Evolutionary conservation across 2,329 filamentous ascomycete genomes (phyloP).

Genomic region (Talaromyces sp.): DNA sequence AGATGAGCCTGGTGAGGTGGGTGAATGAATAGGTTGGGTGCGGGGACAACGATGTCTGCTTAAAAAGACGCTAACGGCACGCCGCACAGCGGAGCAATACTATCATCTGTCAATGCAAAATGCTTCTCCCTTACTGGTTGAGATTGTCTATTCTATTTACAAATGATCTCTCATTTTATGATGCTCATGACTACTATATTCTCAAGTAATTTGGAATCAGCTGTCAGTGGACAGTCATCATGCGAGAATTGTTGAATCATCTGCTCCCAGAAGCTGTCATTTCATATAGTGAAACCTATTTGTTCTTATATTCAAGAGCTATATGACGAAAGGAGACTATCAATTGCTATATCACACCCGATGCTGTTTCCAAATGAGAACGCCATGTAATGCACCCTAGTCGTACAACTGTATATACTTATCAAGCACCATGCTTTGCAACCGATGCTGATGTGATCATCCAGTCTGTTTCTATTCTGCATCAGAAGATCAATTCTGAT

Average conservation of each 20-base stretch:
- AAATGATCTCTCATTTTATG: neutral
- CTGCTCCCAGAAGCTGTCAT: neutral
- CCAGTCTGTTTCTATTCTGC: neutral
- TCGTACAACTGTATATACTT: conserved; percentile 6
- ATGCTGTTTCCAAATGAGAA: neutral
- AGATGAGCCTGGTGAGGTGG: conserved; percentile 19
- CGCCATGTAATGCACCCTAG: conserved; percentile 12
- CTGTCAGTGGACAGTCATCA: neutral
- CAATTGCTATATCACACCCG: neutral
- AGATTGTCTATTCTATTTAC: no score
- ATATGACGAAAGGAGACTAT: neutral
- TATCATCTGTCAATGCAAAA: neutral
- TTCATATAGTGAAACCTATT: neutral
- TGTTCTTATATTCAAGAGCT: neutral
- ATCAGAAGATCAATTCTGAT: neutral
- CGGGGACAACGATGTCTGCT: conserved; percentile 25
- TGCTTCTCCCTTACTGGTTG: neutral
- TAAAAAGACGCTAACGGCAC: conserved; percentile 13
- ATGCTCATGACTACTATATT: neutral
- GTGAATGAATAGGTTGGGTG: conserved; percentile 33
- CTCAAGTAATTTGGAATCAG: neutral
- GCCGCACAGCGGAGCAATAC: conserved; percentile 9
- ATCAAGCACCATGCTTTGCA: neutral
- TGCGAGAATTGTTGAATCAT: neutral
- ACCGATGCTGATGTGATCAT: neutral